phyloP scores from a whole-genome alignment of 805 yeast species.

The Candida sithepensis region DNA sequence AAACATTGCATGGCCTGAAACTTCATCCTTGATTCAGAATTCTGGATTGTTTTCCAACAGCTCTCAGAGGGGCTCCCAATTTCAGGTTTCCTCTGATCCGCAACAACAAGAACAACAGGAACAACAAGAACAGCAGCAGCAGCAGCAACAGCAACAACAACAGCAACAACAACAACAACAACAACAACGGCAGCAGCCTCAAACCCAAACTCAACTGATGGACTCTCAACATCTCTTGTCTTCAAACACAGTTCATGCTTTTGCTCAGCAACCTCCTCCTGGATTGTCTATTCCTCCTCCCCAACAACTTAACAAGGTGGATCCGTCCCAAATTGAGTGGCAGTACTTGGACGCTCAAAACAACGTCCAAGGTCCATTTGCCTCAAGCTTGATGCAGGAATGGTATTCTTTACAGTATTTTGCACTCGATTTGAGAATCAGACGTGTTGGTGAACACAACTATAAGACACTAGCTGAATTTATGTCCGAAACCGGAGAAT shows the following conservation, averaged over 20 bases:
- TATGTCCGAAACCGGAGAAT: constrained; percentile 45
- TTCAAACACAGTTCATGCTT: background rate
- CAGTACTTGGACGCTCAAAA: constrained; percentile 68
- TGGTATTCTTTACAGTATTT: constrained; percentile 69
- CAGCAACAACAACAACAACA: constrained; percentile 2
- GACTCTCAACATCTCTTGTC: background rate
- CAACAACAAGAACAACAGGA: constrained; percentile 1
- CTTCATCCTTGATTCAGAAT: background rate
- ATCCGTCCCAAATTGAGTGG: constrained; percentile 52
- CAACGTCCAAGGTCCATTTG: constrained; percentile 78
- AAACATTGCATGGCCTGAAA: background rate
- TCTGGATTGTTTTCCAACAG: background rate
- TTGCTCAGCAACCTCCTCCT: constrained; percentile 9
- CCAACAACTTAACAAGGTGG: constrained; percentile 7
- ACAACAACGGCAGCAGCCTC: constrained; percentile 1
- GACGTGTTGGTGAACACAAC: constrained; percentile 52
- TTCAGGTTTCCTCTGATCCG: background rate
- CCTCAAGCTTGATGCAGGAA: constrained; percentile 67
- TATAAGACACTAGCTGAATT: constrained; percentile 54
- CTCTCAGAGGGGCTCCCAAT: background rate
- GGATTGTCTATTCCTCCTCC: constrained; percentile 11
- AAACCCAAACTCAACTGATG: background rate
- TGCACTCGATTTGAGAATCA: constrained; percentile 47
- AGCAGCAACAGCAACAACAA: background rate
- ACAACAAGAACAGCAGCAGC: constrained; percentile 1